These are phyloP conservation scores for Coemansia sp. DNA, from an alignment of 192 early-diverging fungal genomes.

Conservation along the genomic window DNA sequence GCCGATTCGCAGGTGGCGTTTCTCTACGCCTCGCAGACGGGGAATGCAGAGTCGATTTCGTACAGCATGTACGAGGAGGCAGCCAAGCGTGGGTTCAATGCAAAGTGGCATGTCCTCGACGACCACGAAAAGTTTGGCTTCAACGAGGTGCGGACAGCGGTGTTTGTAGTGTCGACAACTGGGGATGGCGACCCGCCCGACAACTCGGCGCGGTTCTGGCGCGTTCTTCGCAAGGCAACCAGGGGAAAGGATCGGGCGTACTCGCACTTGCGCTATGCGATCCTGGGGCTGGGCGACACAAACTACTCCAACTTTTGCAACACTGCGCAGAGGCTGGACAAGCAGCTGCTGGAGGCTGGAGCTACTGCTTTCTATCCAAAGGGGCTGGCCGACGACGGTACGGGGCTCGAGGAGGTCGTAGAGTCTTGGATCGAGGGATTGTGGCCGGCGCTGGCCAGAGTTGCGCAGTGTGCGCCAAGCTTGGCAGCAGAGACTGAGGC, in stretches of 20 bases:
- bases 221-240: conserved; percentile 71
- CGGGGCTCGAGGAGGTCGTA: conserved; percentile 85
- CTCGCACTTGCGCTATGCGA: conserved; percentile 36
- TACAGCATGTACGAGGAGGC: conserved; percentile 79
- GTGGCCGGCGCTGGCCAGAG: conserved; percentile 67
- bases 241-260: conserved; percentile 7
- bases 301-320: conserved; percentile 95
- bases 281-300: conserved; percentile 85
- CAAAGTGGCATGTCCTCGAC: conserved; percentile 65
- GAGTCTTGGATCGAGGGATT: conserved; percentile 90
- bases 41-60: conserved; percentile 92
- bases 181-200: conserved; percentile 97
- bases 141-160: conserved; percentile 29
- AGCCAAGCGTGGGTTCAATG: conserved; percentile 64
- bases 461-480: conserved; percentile 7
- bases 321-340: conserved; percentile 77
- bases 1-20: conserved; percentile 24
- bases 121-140: conserved; percentile 65
- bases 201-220: conserved; percentile 89
- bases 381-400: conserved; percentile 89
- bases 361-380: conserved; percentile 70
- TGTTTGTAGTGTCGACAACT: conserved; percentile 88
- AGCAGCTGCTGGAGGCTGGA: conserved; percentile 71
- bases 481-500: neutral
- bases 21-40: conserved; percentile 90